Evolutionary conservation across 2,329 filamentous ascomycete genomes (phyloP), one percentile per base, ranked within the genome.

Genomic region (Didymella lethalis): DNA sequence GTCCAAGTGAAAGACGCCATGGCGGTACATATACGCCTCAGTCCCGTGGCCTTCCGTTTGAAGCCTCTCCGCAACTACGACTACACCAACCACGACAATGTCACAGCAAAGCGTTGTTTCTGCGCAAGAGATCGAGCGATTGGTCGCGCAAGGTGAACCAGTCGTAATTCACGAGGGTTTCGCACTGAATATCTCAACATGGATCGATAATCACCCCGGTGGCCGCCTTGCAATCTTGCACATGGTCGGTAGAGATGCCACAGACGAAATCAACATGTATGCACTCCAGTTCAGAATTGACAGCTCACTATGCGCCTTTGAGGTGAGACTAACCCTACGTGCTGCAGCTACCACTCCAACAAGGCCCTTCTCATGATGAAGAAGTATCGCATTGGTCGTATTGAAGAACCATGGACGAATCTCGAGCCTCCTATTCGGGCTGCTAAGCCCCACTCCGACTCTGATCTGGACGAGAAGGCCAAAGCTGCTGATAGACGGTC

Each of bases 171-270:
- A 81, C 63, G 81, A 87, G 45, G 85, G 84, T 44, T 67, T 78
- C 50, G 82, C 85, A 16, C 76, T 88, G 64, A 79, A 80, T 55
- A 81, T 88, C 36, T 84, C 86, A 66, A 75, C 78, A 43, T 89
- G 86, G 86, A 79, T 88, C 64, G 71, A 82, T 54, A 81, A 77
- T 55, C 86, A 88, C 66, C 86, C 86, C 0, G 86, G 86, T 20
- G 86, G 86, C 31, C 76, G 79, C 14, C 75, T 88, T 26, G 84
- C 85, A 20, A 86, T 88, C 61, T 70, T 84, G 62, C 86, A 88
- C 75, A 87, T 86, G 84, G 82, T 86, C 4, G 85, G 85, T 54
- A 80, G 79, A 72, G 85, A 87, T 74, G 84, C 85, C 25, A 85
- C 84, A 20, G 83, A 86, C 67, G 84, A 87, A 69, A 86, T 86